Evolutionary conservation across 495 filamentous ascomycete genomes (phyloP), one percentile per base, ranked within the genome.

Genomic region (Apiosordaria backusii): DNA sequence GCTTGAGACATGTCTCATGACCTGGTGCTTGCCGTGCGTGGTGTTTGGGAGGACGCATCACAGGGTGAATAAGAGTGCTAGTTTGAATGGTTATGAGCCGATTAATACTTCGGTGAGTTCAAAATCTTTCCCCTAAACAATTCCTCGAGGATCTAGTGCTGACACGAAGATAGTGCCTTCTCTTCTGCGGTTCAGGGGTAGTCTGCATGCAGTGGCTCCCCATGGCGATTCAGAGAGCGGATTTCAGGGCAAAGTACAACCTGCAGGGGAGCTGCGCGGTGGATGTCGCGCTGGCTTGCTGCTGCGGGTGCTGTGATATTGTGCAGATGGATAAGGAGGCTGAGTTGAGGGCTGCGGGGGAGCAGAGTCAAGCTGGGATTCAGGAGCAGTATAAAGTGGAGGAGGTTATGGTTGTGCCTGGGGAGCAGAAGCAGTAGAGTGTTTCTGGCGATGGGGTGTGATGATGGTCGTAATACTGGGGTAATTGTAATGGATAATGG

Each of bases 1-100:
- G 24, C 72, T 77, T 70, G 76, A 77, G 61, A 61, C 68, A n/a
- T 78, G 78, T 72, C 61, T 75, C 50, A 66, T 81, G 67, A 70
- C 74, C 0, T 81, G 70, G 45, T 82, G 76, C 70, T 62, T 75
- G 24, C 82, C 82, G 24, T 84, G 82, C 65, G 76, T 82, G 26
- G 78, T 78, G 9, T 82, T 80, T 63, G 81, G 82, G 59, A 80
- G 74, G 70, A 82, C 79, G 23, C 76, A 80, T 64, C 73, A 84
- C 62, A 78, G 82, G 1, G 60, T 82, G 25, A 71, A 72, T 50
- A 78, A 78, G 68, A 63, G 78, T 60, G 70, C 67, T 26, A 71
- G 70, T 58, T 71, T 83, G 64, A 67, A 75, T n/a, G 77, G 71
- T 16, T 84, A 81, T 66, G 71, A 76, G 59, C 70, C 74, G 22